Conservation (phyloP, 2,329 filamentous ascomycete species). For the Arthrobotrys sinensis region DNA sequence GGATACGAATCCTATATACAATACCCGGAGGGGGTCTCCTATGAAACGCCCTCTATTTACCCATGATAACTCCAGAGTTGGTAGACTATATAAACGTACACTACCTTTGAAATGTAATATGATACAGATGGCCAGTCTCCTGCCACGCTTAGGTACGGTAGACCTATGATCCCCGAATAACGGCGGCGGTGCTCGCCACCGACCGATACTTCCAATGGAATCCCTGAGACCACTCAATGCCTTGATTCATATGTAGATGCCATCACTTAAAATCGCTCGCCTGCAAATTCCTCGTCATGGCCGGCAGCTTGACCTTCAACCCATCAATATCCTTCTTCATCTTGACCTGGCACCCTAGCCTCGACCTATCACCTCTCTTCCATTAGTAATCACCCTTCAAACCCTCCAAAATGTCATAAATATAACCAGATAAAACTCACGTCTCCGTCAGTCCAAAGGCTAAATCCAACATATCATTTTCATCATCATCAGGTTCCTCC, state of each 20-base stretch:
- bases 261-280: constrained; percentile 84
- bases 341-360: constrained; percentile 89
- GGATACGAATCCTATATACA: constrained; percentile 29
- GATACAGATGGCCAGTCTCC: constrained; percentile 1
- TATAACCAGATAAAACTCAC: constrained; percentile 66
- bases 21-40: constrained; percentile 3
- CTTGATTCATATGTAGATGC: constrained; percentile 65
- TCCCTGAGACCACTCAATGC: neutral
- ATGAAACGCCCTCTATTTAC: constrained; percentile 25
- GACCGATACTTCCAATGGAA: neutral
- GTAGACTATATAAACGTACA: constrained; percentile 26
- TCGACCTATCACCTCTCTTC: constrained; percentile 63
- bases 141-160: neutral
- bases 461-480: constrained; percentile 81
- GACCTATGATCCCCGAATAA: neutral
- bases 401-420: neutral
- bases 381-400: constrained; percentile 28
- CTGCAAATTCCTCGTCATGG: constrained; percentile 96
- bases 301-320: constrained; percentile 84
- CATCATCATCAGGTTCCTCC: constrained; percentile 75
- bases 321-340: constrained; percentile 95
- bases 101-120: constrained; percentile 51
- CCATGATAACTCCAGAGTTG: constrained; percentile 37
- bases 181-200: neutral
- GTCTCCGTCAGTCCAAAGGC: constrained; percentile 83